These are phyloP conservation scores for Daldinia sp. DNA, from an alignment of 2,329 filamentous ascomycete species.

Conservation along the genomic window DNA sequence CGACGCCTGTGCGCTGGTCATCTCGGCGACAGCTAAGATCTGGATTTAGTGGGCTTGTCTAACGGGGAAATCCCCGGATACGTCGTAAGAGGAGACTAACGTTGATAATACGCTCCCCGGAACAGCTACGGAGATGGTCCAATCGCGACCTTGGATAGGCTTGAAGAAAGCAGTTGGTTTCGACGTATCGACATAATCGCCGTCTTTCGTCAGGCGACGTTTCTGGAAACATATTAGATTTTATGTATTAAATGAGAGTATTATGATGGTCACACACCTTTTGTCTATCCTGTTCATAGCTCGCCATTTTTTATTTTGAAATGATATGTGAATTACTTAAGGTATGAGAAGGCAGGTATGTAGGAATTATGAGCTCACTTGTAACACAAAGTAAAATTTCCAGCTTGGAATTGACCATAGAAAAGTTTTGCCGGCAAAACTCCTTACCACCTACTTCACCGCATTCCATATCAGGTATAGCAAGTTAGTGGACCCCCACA, in stretches of 20 bases:
- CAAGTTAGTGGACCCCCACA: too few relatives aligned
- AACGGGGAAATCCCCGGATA: not conserved
- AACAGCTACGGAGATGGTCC: conserved; percentile 80
- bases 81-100: conserved; percentile 55
- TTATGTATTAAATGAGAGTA: not conserved
- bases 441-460: conserved; percentile 41
- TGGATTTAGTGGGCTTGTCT: conserved; percentile 17
- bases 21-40: conserved; percentile 69
- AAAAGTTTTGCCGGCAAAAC: conserved; percentile 40
- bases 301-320: conserved; percentile 34
- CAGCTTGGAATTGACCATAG: conserved; percentile 11
- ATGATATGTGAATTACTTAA: not conserved
- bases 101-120: conserved; percentile 80
- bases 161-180: conserved; percentile 75
- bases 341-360: not conserved
- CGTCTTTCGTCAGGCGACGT: conserved; percentile 57
- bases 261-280: conserved; percentile 35
- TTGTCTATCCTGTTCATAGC: conserved; percentile 42
- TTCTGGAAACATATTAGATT: conserved; percentile 52
- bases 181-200: conserved; percentile 60
- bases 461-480: conserved; percentile 6
- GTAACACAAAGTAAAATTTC: conserved; percentile 21
- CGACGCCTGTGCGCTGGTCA: conserved; percentile 77
- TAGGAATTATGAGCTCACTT: not conserved
- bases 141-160: conserved; percentile 69